Evolutionary conservation across 495 filamentous ascomycete genomes (phyloP).

Genomic region (Hypoxylon lienhwacheense): DNA sequence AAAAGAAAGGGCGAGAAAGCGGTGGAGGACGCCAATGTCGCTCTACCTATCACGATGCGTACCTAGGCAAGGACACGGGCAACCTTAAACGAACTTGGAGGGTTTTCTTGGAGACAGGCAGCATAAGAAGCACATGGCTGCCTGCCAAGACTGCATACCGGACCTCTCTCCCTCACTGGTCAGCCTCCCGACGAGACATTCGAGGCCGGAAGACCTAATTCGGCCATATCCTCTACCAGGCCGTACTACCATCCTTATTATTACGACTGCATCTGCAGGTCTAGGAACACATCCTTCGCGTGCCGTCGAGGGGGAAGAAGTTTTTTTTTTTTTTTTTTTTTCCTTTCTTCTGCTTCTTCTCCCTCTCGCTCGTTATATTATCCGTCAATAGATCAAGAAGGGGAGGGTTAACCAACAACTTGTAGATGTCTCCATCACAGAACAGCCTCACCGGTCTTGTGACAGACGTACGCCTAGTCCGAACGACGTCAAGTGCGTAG

Average conservation of each 20-base stretch:
- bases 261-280: constrained; percentile 28
- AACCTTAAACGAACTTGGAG: constrained; percentile 15
- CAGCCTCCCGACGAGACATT: background rate
- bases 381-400: no score
- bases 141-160: constrained; percentile 22
- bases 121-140: constrained; percentile 15
- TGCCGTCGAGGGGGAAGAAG: constrained; percentile 23
- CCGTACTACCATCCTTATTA: constrained; percentile 24
- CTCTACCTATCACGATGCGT: constrained; percentile 23
- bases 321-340: constrained; percentile 14
- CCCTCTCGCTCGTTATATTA: no score
- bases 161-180: constrained; percentile 3
- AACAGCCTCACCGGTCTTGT: constrained; percentile 1
- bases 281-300: constrained; percentile 13
- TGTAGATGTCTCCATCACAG: constrained; percentile 6
- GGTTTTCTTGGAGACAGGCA: constrained; percentile 7
- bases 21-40: constrained; percentile 18
- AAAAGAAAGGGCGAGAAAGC: constrained; percentile 31
- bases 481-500: constrained; percentile 1
- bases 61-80: constrained; percentile 13
- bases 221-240: constrained; percentile 21
- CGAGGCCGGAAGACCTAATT: constrained; percentile 25
- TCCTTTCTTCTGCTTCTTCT: no score
- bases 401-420: no score
- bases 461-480: constrained; percentile 3